Evolutionary conservation across 106 monocot genomes (phyloP).

Genomic region (Dactylorhiza incarnata): DNA sequence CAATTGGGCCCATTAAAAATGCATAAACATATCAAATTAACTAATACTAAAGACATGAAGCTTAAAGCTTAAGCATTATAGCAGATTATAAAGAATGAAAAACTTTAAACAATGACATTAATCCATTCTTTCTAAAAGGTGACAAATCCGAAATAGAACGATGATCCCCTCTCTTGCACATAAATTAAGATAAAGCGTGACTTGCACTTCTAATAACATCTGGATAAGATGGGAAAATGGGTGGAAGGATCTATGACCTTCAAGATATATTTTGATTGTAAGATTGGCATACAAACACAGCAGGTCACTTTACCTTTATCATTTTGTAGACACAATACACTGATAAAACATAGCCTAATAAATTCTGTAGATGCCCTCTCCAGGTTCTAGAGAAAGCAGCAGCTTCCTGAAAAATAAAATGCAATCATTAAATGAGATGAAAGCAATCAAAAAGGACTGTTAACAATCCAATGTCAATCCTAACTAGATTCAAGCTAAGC

Average conservation of each 20-base stretch:
- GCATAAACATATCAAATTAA: no score
- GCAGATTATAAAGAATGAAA: no score
- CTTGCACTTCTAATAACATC: not conserved
- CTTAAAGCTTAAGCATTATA: no score
- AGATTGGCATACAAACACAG: not conserved
- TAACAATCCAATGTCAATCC: no score
- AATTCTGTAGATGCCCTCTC: conserved; percentile 92
- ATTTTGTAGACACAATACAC: conserved; percentile 97
- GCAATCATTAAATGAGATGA: not conserved
- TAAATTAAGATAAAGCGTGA: not conserved
- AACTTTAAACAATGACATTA: not conserved
- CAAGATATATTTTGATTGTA: not conserved
- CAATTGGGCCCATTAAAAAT: no score
- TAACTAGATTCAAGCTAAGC: no score
- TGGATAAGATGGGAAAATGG: not conserved
- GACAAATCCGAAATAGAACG: not conserved
- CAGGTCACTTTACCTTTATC: conserved; percentile 64
- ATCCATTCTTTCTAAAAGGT: not conserved
- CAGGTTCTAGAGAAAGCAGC: conserved; percentile 92
- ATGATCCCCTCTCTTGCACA: not conserved
- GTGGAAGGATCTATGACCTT: not conserved
- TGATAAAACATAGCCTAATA: conserved; percentile 93
- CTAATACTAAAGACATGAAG: no score
- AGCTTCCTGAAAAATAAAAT: conserved; percentile 59
- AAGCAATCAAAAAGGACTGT: not conserved